phyloP scores from a whole-genome alignment of 108 stramenopile species.

The Cyclotella kingstonii region DNA sequence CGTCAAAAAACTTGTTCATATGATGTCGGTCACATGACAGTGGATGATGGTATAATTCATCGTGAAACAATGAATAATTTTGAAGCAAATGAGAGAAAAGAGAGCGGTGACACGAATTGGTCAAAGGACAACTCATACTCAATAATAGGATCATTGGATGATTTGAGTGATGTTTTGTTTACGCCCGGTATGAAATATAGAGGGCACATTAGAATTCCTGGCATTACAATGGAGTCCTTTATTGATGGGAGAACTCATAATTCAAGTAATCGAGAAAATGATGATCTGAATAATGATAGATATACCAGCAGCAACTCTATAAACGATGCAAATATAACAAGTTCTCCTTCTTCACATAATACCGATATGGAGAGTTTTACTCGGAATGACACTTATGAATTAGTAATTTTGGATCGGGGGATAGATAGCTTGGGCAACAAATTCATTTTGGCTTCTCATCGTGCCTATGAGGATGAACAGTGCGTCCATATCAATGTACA shows the following conservation, averaged over 20 bases:
- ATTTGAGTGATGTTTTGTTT: slow-evolving; percentile 10
- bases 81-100: too few relatives aligned
- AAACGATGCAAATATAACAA: background rate
- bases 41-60: too few relatives aligned
- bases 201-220: slow-evolving; percentile 23
- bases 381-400: slow-evolving; percentile 6
- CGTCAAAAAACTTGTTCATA: too few relatives aligned
- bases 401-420: slow-evolving; percentile 6
- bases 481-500: slow-evolving; percentile 9
- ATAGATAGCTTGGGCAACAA: slow-evolving; percentile 21
- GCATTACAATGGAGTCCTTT: background rate
- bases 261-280: background rate
- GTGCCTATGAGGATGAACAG: slow-evolving; percentile 33
- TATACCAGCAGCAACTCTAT: background rate
- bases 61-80: too few relatives aligned
- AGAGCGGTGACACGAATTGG: too few relatives aligned
- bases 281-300: slow-evolving; percentile 1
- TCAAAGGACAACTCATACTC: too few relatives aligned
- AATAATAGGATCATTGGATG: slow-evolving; percentile 15
- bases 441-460: slow-evolving; percentile 20
- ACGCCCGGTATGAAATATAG: slow-evolving; percentile 27
- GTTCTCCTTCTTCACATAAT: background rate
- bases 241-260: background rate
- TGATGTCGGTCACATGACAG: too few relatives aligned
- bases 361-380: background rate